These are phyloP conservation scores for Westerdykella ornata DNA, from an alignment of 2,329 filamentous ascomycete genomes.

Conservation along the genomic window DNA sequence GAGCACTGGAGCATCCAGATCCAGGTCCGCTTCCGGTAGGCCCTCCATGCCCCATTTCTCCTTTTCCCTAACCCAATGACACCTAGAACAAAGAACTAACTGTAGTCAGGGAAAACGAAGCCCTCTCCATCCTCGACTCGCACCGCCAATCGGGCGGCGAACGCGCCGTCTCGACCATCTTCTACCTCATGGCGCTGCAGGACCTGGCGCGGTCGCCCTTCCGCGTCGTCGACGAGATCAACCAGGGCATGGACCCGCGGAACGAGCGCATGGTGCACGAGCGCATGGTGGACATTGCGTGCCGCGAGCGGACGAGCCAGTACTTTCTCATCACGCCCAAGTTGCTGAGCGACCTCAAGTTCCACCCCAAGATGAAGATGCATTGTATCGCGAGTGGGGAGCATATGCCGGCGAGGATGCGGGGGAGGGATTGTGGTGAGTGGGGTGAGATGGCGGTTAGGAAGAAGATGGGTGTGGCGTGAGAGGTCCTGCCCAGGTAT, in stretches of 20 bases:
- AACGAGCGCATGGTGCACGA: constrained; percentile 98
- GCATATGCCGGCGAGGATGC: constrained; percentile 38
- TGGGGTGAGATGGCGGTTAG: constrained; percentile 38
- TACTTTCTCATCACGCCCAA: constrained; percentile 99
- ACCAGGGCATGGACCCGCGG: constrained; percentile 97
- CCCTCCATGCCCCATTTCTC: too few species aligned
- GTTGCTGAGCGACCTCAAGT: constrained; percentile 74
- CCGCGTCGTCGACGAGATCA: constrained; percentile 98
- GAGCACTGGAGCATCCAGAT: constrained; percentile 92
- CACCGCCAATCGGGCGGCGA: constrained; percentile 96
- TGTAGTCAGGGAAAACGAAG: constrained; percentile 55
- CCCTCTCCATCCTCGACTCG: constrained; percentile 75
- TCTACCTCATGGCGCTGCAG: constrained; percentile 97
- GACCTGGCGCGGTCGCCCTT: constrained; percentile 90
- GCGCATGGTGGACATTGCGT: constrained; percentile 96
- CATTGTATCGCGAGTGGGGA: constrained; percentile 91
- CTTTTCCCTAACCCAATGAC: neutral
- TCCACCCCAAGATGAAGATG: constrained; percentile 85
- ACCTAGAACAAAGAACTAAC: constrained; percentile 8
- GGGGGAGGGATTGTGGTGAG: constrained; percentile 24
- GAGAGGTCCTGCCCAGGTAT: too few species aligned
- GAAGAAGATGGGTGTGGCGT: constrained; percentile 14
- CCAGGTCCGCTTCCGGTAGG: constrained; percentile 85
- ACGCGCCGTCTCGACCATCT: constrained; percentile 92
- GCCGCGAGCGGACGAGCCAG: constrained; percentile 63